A percentile compares a stretch with the other conserved stretches of the same genome.
Evolutionary conservation across 2,329 filamentous ascomycete genomes (phyloP).

Genomic region (Colletotrichum zoysiae): DNA sequence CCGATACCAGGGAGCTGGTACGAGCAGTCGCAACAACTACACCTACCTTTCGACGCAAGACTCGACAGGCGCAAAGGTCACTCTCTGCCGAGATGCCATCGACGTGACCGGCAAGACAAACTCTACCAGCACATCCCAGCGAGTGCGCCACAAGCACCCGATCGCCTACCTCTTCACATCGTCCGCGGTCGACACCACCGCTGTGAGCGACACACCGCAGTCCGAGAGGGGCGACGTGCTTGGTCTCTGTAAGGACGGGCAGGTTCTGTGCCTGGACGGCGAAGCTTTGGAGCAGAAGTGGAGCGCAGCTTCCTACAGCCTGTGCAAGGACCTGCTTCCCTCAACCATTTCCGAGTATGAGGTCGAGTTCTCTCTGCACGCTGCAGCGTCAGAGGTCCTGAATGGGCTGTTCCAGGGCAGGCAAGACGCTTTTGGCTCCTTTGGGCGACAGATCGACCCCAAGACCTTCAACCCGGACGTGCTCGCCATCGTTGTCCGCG

Average conservation of each 20-base stretch:
- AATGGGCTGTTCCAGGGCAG: conserved; percentile 69
- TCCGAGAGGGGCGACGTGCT: conserved; percentile 57
- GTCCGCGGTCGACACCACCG: conserved; percentile 42
- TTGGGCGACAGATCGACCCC: conserved; percentile 61
- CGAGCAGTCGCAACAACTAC: conserved; percentile 65
- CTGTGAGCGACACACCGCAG: conserved; percentile 4
- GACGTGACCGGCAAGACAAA: conserved; percentile 64
- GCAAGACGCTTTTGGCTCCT: conserved; percentile 64
- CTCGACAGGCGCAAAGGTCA: conserved; percentile 63
- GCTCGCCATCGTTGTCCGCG: conserved; percentile 64
- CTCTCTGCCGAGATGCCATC: conserved; percentile 70
- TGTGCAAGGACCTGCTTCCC: conserved; percentile 57
- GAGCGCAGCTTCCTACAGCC: conserved; percentile 57
- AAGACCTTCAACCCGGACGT: conserved; percentile 64
- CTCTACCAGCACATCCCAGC: conserved; percentile 61
- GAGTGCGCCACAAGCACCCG: conserved; percentile 49
- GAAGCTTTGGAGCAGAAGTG: conserved; percentile 64
- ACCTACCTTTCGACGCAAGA: conserved; percentile 71
- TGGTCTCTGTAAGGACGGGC: conserved; percentile 70
- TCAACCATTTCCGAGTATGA: conserved; percentile 52
- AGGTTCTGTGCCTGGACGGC: conserved; percentile 70
- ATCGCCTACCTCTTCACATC: conserved; percentile 59
- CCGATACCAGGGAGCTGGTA: conserved; percentile 62
- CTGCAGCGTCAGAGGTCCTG: conserved; percentile 61
- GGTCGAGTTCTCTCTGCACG: conserved; percentile 64